These are phyloP conservation scores for Wallacemonas sp. DNA, from an alignment of 208 protist species.

Conservation along the genomic window DNA sequence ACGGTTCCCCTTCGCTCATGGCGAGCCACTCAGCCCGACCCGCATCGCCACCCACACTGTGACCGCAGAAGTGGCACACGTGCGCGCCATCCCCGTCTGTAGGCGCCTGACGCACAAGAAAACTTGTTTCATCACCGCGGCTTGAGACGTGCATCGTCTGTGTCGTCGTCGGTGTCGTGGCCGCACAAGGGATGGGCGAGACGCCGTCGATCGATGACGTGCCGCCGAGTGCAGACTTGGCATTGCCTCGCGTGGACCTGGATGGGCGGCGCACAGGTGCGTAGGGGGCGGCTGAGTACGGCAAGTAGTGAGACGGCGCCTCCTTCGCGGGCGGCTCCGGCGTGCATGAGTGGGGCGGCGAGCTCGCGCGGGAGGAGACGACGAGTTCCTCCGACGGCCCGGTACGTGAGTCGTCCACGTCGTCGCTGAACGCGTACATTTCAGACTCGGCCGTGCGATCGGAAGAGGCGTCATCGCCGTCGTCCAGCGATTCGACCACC, in stretches of 20 bases:
- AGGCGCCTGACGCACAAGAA: not conserved
- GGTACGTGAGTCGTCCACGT: no score
- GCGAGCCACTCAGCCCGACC: not conserved
- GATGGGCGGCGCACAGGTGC: not conserved
- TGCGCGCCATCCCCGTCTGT: not conserved
- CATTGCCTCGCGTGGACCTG: not conserved
- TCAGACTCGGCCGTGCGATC: no score
- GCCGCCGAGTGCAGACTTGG: not conserved
- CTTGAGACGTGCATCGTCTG: not conserved
- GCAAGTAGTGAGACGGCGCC: constrained; percentile 3
- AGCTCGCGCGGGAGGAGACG: no score
- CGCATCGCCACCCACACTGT: not conserved
- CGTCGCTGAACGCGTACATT: no score
- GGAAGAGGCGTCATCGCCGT: no score
- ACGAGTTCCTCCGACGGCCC: no score
- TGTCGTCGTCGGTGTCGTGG: not conserved
- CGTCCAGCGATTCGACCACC: no score
- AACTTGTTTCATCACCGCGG: constrained; percentile 2
- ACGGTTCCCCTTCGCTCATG: constrained; percentile 2
- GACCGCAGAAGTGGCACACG: not conserved
- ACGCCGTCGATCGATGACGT: not conserved
- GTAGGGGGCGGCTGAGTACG: constrained; percentile 4
- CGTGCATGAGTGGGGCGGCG: no score
- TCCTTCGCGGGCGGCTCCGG: not conserved
- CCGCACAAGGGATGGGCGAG: not conserved